Conservation (phyloP, 306 rosid genomes). For the Cicer bijugum region DNA sequence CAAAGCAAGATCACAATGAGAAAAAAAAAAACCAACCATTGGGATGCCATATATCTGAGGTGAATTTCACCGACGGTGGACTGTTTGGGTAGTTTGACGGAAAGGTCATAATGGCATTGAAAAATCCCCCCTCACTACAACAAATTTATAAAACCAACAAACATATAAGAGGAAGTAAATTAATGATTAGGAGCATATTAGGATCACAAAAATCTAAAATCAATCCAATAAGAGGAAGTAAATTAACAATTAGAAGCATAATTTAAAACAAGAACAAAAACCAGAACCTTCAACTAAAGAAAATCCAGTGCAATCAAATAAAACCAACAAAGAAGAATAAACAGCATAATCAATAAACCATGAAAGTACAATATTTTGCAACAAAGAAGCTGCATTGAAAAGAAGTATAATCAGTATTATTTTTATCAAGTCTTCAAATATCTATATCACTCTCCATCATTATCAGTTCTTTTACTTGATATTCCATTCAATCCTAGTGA, state of each 20-base stretch:
- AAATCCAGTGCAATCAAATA: constrained; percentile 18
- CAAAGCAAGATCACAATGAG: background rate
- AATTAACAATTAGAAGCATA: constrained; percentile 12
- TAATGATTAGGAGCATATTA: background rate
- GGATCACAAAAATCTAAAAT: constrained; percentile 8
- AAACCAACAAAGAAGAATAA: constrained; percentile 15
- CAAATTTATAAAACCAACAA: constrained; percentile 32
- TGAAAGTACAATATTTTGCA: constrained; percentile 8
- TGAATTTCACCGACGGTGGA: constrained; percentile 85
- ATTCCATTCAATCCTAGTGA: background rate
- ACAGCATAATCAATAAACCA: background rate
- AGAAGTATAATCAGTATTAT: constrained; percentile 7
- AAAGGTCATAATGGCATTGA: constrained; percentile 93
- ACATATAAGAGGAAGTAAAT: constrained; percentile 31
- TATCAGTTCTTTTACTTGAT: background rate
- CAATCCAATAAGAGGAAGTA: constrained; percentile 8
- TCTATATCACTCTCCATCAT: background rate
- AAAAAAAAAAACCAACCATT: constrained; percentile 61
- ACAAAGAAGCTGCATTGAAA: constrained; percentile 7
- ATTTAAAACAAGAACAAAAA: constrained; percentile 10
- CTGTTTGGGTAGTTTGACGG: constrained; percentile 92
- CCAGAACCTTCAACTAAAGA: background rate
- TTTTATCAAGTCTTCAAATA: constrained; percentile 30
- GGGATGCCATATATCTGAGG: constrained; percentile 93
- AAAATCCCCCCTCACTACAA: constrained; percentile 92